Evolutionary conservation across 2,329 filamentous ascomycete genomes (phyloP).

Genomic region (Aureobasidium sp.): DNA sequence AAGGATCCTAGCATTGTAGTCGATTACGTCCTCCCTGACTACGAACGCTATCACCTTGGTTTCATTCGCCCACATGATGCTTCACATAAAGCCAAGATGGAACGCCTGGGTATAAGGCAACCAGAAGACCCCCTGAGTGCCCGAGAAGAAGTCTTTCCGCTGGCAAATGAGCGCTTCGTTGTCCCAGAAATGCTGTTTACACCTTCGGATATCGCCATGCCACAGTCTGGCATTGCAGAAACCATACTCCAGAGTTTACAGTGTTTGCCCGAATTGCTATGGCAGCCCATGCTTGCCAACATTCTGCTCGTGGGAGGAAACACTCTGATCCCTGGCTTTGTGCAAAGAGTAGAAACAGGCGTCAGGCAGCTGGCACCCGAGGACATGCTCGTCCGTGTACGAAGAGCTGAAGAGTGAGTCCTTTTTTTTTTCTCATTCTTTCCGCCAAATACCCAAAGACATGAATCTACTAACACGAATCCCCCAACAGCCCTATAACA

Average conservation of each 20-base stretch:
- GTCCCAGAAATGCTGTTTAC: slow-evolving; percentile 87
- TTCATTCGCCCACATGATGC: slow-evolving; percentile 72
- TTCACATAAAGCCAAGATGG: slow-evolving; percentile 46
- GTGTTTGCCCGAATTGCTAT: slow-evolving; percentile 69
- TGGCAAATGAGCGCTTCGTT: slow-evolving; percentile 86
- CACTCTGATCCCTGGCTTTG: slow-evolving; percentile 69
- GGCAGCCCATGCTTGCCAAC: slow-evolving; percentile 77
- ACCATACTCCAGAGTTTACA: slow-evolving; percentile 71
- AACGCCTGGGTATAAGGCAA: slow-evolving; percentile 35
- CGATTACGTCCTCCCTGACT: slow-evolving; percentile 88
- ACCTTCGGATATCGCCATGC: slow-evolving; percentile 76
- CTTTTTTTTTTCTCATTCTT: not conserved
- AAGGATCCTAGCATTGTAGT: slow-evolving; percentile 55
- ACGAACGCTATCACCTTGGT: slow-evolving; percentile 55
- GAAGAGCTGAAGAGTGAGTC: slow-evolving; percentile 50
- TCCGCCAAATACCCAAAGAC: not conserved
- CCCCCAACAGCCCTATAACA: slow-evolving; percentile 49
- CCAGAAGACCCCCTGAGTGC: slow-evolving; percentile 27
- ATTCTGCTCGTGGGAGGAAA: slow-evolving; percentile 85
- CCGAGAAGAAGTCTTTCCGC: slow-evolving; percentile 70
- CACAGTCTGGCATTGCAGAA: slow-evolving; percentile 72
- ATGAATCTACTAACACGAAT: not conserved
- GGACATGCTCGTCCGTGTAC: slow-evolving; percentile 70
- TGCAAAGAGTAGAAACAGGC: slow-evolving; percentile 54
- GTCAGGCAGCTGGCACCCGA: slow-evolving; percentile 38